phyloP scores from a whole-genome alignment of 176 grass and related monocot species.

The Carex parvula region DNA sequence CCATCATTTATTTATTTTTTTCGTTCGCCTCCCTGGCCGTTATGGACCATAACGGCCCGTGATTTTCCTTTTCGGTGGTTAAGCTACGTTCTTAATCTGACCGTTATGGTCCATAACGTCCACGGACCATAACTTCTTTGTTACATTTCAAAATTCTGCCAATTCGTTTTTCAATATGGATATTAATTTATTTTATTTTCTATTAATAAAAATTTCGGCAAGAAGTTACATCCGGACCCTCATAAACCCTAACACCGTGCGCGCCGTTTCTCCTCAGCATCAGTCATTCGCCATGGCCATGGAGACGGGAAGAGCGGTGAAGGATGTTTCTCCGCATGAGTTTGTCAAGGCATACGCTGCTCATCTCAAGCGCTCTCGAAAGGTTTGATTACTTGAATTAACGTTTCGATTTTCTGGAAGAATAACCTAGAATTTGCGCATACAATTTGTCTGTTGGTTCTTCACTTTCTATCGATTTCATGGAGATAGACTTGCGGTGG shows the following conservation, averaged over 20 bases:
- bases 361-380: slow-evolving; percentile 69
- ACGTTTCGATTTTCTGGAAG: neutral
- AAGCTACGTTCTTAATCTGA: too few relatives aligned
- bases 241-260: slow-evolving; percentile 21
- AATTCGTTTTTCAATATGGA: too few relatives aligned
- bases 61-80: too few relatives aligned
- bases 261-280: slow-evolving; percentile 13
- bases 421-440: neutral
- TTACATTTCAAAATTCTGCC: too few relatives aligned
- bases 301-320: slow-evolving; percentile 42
- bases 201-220: too few relatives aligned
- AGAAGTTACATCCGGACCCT: neutral
- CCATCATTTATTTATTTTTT: too few relatives aligned
- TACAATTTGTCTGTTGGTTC: neutral
- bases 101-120: too few relatives aligned
- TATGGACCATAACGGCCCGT: too few relatives aligned
- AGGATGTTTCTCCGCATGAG: slow-evolving; percentile 53
- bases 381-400: slow-evolving; percentile 21
- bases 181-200: too few relatives aligned
- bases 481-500: neutral
- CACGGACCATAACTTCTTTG: too few relatives aligned
- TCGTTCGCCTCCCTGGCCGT: too few relatives aligned
- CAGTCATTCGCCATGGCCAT: slow-evolving; percentile 17
- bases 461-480: neutral
- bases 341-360: slow-evolving; percentile 66